A percentile compares a stretch with the other conserved stretches of the same genome.
Evolutionary conservation across 2,329 filamentous ascomycete species (phyloP).

Genomic region (Clonostachys sp.): DNA sequence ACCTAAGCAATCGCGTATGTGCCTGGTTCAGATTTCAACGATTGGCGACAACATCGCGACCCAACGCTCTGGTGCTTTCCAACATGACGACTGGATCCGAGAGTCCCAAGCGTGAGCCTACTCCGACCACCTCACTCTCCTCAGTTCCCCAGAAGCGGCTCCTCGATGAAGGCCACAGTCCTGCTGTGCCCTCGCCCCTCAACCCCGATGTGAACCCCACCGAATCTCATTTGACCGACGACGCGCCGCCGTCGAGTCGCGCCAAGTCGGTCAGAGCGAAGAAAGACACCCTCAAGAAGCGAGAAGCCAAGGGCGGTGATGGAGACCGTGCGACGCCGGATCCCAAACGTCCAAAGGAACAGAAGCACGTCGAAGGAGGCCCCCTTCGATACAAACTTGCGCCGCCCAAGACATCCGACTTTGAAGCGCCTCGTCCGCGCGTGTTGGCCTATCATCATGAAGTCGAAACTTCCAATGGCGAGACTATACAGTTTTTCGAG

Average conservation of each 20-base stretch:
- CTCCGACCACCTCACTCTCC: slow-evolving; percentile 30
- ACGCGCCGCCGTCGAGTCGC: slow-evolving; percentile 29
- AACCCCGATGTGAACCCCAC: slow-evolving; percentile 56
- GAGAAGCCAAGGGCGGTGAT: slow-evolving; percentile 54
- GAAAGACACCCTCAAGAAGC: slow-evolving; percentile 66
- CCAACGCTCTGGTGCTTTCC: slow-evolving; percentile 2
- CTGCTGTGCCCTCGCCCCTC: slow-evolving; percentile 68
- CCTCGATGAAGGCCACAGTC: slow-evolving; percentile 66
- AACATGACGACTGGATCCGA: slow-evolving; percentile 28
- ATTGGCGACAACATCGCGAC: no score
- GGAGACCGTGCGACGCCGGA: slow-evolving; percentile 54
- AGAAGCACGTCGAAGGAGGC: slow-evolving; percentile 36
- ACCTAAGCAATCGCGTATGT: no score
- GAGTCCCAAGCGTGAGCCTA: slow-evolving; percentile 33
- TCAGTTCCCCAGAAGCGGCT: slow-evolving; percentile 60
- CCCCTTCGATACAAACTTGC: slow-evolving; percentile 60
- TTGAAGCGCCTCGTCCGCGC: slow-evolving; percentile 53
- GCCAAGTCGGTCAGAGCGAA: slow-evolving; percentile 45
- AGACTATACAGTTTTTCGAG: slow-evolving; percentile 54
- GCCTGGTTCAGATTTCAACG: no score
- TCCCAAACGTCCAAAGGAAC: slow-evolving; percentile 33
- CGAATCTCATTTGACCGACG: slow-evolving; percentile 34
- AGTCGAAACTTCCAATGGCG: slow-evolving; percentile 41
- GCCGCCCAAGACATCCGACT: slow-evolving; percentile 58
- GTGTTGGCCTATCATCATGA: slow-evolving; percentile 52